Base-by-base conservation (phyloP, 2,329 filamentous ascomycete genomes). In the Ustulina deusta region DNA sequence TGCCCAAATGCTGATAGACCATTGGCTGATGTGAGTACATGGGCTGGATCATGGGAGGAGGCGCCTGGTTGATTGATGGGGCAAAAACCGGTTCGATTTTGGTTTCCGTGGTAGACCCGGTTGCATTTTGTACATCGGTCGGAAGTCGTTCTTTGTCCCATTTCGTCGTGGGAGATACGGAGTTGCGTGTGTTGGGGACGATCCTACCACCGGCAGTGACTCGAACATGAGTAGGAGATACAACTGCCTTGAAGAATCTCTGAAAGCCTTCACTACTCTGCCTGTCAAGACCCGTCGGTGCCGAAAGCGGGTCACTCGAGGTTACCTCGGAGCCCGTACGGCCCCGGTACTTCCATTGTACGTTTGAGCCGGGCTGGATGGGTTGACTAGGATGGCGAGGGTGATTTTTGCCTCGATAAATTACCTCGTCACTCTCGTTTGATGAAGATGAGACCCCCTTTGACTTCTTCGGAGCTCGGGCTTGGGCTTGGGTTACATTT, bases 151-250 rank as follows among this genome's bases (percentile, higher is more conserved):
- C 85, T 65, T 81, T 85, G 62, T 78, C 72, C 77, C 81, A 83
- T 75, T 88, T 89, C 6, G 81, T 74, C 3, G 84, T 84, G 2
- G 86, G 86, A 9, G 87, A 89, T 5, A 81, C 79, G 2, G 84
- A 80, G 13, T 81, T 83, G 49, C 88, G 83, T 38, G 84, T 89
- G 73, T 91, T 91, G 56, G 88, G 89, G 1, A 91, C 89, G 72
- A 91, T 91, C 42, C 88, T 84, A 48, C 89, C 89, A 65, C 89
- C 88, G 66, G 89, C 89, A 22, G 89, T 91, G 57, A 91, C 89
- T 17, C 89, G 86, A 69, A 91, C 85, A 76, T 91, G 88, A 15
- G 87, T 89, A 7, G 89, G 89, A 38, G 89, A 91, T 4, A 87
- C 84, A n/a, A 91, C 89, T 11, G 89, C 88, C 75, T 89, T 88